These are phyloP conservation scores for Spencermartinsiella ligniputridi DNA, from an alignment of 1,139 yeast species.

Conservation along the genomic window DNA sequence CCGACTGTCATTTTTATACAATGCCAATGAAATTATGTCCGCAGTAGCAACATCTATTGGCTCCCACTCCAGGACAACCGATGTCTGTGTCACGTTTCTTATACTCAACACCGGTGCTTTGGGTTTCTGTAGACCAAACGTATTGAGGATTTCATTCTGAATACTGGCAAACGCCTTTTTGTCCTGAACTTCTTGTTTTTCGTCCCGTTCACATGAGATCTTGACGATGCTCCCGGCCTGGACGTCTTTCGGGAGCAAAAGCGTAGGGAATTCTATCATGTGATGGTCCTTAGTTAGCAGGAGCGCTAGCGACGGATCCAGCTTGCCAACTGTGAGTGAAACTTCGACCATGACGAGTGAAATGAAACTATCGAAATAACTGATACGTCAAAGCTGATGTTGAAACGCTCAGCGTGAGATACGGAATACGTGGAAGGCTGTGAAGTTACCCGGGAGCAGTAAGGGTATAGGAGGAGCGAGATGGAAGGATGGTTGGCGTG, in stretches of 20 bases:
- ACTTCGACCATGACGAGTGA: conserved; percentile 68
- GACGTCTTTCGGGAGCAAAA: conserved; percentile 83
- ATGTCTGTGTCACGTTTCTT: conserved; percentile 85
- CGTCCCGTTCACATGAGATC: conserved; percentile 77
- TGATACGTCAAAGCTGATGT: no score
- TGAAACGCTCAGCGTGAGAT: no score
- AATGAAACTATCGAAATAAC: no score
- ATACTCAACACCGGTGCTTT: conserved; percentile 63
- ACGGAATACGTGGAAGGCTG: no score
- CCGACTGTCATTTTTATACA: conserved; percentile 75
- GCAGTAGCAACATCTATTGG: conserved; percentile 80
- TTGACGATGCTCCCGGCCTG: conserved; percentile 92
- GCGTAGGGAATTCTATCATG: conserved; percentile 92
- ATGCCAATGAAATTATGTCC: conserved; percentile 64
- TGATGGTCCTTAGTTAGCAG: conserved; percentile 90
- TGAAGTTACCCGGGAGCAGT: no score
- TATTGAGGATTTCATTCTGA: conserved; percentile 67
- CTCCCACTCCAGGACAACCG: conserved; percentile 95
- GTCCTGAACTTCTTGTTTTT: conserved; percentile 62
- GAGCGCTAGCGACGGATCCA: conserved; percentile 91
- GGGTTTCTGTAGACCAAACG: conserved; percentile 76
- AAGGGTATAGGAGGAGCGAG: no score
- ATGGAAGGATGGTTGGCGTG: no score
- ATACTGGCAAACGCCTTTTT: conserved; percentile 52
- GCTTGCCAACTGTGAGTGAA: conserved; percentile 88